Base-by-base conservation (phyloP, 371 early-diverging fungal genomes). In the Ordospora pajunii region DNA sequence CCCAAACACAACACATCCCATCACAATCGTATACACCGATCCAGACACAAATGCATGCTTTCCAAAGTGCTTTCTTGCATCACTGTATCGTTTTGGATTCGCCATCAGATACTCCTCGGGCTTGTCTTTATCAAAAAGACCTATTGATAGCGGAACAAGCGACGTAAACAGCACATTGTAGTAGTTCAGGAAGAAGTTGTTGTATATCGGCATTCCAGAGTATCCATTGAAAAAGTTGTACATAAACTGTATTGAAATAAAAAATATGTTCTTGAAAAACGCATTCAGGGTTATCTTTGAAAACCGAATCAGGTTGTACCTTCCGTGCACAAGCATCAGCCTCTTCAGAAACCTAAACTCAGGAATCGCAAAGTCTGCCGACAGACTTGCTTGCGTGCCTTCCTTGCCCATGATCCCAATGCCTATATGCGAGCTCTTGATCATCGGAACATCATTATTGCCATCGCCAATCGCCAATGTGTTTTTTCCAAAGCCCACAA, bases 341-440 rank as follows among this genome's bases (percentile, higher is more conserved):
- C 65, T 73, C 52, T 73, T 70, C 10, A 96, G 83, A 82, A 87
- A 90, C 66, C 88, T 87, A 87, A 97, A 97, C 81, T 93, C 91
- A 5, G 90, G 90, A 66, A 97, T 91, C 42, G 93, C 90, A 82
- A 93, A 94, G 86, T 97, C 97, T 0, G 94, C 90, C 70, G 92
- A 89, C 40, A 95, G 89, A 19, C 94, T 91, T 7, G 97, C 97
- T 76, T 94, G 95, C 17, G 93, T 87, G 48, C 97, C 97, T 82
- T 97, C 97, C 70, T 91, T 88, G 54, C 97, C 97, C 70, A 90
- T 90, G 75, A 96, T 95, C 70, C 92, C 92, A 91, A 79, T 90
- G 87, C 52, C 95, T 90, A 97, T 89, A 84, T 95, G 89, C 10
- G 97, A 93, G 3, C 90, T 92, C 84, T 92, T 91, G 73, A 97